Base-by-base conservation (phyloP, 768 basidiomycete species). In the Boletus fagicola region DNA sequence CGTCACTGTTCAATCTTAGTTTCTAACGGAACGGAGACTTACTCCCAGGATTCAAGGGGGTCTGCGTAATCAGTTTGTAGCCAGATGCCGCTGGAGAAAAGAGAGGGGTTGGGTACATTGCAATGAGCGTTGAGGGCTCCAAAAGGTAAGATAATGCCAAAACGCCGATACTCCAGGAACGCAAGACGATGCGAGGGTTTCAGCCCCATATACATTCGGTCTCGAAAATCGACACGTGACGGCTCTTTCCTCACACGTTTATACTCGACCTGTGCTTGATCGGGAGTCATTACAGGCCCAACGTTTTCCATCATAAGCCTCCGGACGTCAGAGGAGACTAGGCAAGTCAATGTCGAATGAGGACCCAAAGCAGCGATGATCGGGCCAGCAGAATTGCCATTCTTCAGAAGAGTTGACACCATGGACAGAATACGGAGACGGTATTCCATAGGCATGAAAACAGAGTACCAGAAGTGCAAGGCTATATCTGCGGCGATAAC, bases 41-140 rank as follows among this genome's bases (percentile, higher is more conserved):
- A 79, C 79, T 81, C 75, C 81, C 81, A 84, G 20, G 78, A 78
- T 36, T 71, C 72, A 1, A 84, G 72, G 0, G 83, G 81, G 43
- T 77, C 79, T 4, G 76, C 72, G 33, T 65, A 69, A 36, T 76
- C 74, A 16, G 67, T 62, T 49, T 70, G 70, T 24, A 81, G 60
- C 81, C 81, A 83, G 50, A 71, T 64, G 13, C 83, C 80, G 49
- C 72, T 56, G 4, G 74, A 72, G 61, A 82, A 84, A 47, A 81
- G 74, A 35, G 79, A 72, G n/a, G 78, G 50, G 48, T 82, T 83
- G 0, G 76, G 72, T 0, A 47, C 52, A 48, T 75, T 77, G 58
- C 76, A 80, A 55, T 78, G 73, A 0, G 72, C 71, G 33, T 73
- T 73, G 9, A 65, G 36, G 3, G 77, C 78, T 10, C 78, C 80